Base-by-base conservation (phyloP, 1,284 basidiomycete genomes). In the Trametes versicolor region DNA sequence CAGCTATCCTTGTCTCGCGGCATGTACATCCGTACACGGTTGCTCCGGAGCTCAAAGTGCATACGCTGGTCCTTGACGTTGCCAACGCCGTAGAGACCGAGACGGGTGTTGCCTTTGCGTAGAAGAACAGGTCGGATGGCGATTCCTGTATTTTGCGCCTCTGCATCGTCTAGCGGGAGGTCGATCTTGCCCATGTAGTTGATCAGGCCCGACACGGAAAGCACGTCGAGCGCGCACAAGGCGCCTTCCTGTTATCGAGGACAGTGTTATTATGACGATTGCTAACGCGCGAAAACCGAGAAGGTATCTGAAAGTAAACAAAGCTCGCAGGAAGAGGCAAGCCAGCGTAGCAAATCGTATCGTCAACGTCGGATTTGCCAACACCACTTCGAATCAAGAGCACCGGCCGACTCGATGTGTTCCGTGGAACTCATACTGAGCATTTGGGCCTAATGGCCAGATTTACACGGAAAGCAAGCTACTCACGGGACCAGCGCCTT, bases 161-260 rank as follows among this genome's bases (percentile, higher is more conserved):
- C 93, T 25, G 83, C 83, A 53, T 89, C 87, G 37, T 83, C 81
- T 32, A 88, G 69, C 5, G 90, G 88, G 6, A 93, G 81, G 71
- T 93, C 89, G 59, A 92, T 83, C 77, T 98, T 97, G 55, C 97
- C 98, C 85, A 99, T 99, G 79, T 99, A 99, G 78, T 99, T 99
- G 70, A 99, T 80, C 17, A 99, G 85, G 5, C 97, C 98, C 0
- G 95, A 91, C 4, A 96, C 96, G 1, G 97, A 97, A 5, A 99
- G 89, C 53, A 99, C 85, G 75, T 99, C 97, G 9, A 99, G 87
- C 0, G 97, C 96, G 69, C 95, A 98, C 0, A 99, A 85, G 0
- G 97, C 97, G 6, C 97, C 98, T 82, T 96, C 92, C 94, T 97
- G 57, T 34, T 12, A 59, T 48, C 6, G 29, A 49, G 5, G 3